Evolutionary conservation across 257 asterid genomes (phyloP), one percentile per base, ranked within the genome.

Genomic region (Perilla frutescens): DNA sequence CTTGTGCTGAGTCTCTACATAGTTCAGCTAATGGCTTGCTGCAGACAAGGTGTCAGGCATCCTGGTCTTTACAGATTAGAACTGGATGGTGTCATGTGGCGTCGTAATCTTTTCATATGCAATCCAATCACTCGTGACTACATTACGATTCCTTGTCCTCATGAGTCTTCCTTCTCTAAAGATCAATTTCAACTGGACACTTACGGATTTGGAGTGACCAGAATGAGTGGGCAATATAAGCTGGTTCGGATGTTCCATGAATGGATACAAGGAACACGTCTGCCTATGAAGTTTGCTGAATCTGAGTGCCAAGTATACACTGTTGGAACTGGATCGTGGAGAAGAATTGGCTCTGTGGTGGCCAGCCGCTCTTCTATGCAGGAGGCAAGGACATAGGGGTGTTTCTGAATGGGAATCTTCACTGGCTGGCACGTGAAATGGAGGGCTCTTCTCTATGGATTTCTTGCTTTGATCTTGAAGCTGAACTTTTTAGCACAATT

Each of bases 61-160:
- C 26, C 0, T 20, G 26, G 1, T 20, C 26, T 20, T 20, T 20
- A 20, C 26, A 20, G 26, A 20, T 20, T 20, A 20, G 0, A 20
- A 20, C 26, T 20, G 26, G 26, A 20, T 20, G 26, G 26, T 20
- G 1, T 20, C 26, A 0, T 20, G 26, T 20, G 26, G 26, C 26
- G 0, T 20, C 26, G 26, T 20, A 20, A 20, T 45, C 15, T 77
- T 26, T 77, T 43, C 34, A 8, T 86, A 37, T 83, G 86, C 78
- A 83, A 86, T 70, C 88, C 86, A 20, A 72, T 68, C 67, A 79
- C 70, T 0, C 76, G 72, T 5, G 87, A 84, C 34, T 77, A 71
- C 1, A 20, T 20, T 20, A 20, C 1, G 26, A 20, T 20, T 20
- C 26, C 26, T 20, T 20, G 26, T 20, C 26, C 26, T 20, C 26